Conservation (phyloP, 805 yeast genomes). For the Starmerella geochares region DNA sequence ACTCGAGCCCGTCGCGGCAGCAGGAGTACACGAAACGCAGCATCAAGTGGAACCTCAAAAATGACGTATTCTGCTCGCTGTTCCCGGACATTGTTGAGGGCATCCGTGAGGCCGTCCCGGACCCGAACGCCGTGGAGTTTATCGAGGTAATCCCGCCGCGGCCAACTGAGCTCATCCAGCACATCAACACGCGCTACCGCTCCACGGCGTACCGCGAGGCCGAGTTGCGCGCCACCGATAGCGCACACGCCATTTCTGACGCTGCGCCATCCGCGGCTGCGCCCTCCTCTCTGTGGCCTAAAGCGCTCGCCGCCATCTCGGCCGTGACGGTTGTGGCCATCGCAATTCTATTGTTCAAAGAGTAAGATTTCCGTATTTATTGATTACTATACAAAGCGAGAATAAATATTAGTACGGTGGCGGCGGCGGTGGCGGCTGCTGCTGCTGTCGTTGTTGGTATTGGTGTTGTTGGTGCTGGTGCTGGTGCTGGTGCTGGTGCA, state of each 20-base stretch:
- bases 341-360: background rate
- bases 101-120: slow-evolving; percentile 15
- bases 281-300: background rate
- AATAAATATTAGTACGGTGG: background rate
- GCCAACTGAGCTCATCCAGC: slow-evolving; percentile 16
- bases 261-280: background rate
- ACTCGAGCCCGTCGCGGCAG: slow-evolving; percentile 50
- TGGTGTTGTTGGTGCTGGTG: background rate
- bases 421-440: slow-evolving; percentile 6
- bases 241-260: background rate
- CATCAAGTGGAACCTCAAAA: slow-evolving; percentile 44
- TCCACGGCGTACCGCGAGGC: slow-evolving; percentile 15
- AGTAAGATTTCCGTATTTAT: slow-evolving; percentile 2
- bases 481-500: background rate
- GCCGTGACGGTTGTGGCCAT: background rate
- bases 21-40: slow-evolving; percentile 47
- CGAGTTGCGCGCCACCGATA: slow-evolving; percentile 6
- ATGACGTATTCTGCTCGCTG: slow-evolving; percentile 43
- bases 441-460: slow-evolving; percentile 5
- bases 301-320: background rate
- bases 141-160: slow-evolving; percentile 21
- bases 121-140: slow-evolving; percentile 7
- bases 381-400: background rate
- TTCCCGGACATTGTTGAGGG: slow-evolving; percentile 56
- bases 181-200: slow-evolving; percentile 13